Conservation (phyloP, 306 rosid genomes). For the Dicorynia guianensis region DNA sequence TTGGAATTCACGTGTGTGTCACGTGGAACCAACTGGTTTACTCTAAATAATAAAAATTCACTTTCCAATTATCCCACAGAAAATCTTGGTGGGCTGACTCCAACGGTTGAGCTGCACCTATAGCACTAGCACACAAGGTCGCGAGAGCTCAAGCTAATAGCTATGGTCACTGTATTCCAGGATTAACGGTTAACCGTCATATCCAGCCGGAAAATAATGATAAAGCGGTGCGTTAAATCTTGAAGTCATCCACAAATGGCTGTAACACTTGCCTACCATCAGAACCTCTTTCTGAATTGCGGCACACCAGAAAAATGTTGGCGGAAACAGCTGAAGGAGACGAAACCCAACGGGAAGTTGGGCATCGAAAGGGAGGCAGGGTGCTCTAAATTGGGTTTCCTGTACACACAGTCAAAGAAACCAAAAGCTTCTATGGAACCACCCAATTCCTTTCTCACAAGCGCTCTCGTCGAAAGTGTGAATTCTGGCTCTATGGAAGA, state of each 20-base stretch:
- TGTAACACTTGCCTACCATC: constrained; percentile 32
- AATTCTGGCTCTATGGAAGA: constrained; percentile 54
- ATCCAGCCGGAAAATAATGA: neutral
- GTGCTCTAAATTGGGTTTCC: neutral
- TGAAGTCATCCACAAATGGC: constrained; percentile 42
- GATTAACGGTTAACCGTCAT: neutral
- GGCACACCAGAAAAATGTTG: constrained; percentile 18
- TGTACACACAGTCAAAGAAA: neutral
- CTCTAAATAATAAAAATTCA: too few species aligned
- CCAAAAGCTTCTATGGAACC: constrained; percentile 8
- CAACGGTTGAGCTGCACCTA: too few species aligned
- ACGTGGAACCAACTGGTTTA: too few species aligned
- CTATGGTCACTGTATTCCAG: neutral
- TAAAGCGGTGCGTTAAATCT: neutral
- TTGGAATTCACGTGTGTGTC: too few species aligned
- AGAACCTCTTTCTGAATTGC: constrained; percentile 34
- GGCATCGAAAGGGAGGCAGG: constrained; percentile 24
- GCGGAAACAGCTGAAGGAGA: constrained; percentile 24
- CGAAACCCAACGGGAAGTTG: constrained; percentile 27
- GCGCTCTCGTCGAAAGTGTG: constrained; percentile 31
- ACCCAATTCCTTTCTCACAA: constrained; percentile 40
- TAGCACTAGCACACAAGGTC: too few species aligned
- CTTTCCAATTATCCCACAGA: too few species aligned
- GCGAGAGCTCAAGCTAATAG: too few species aligned
- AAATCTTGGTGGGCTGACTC: too few species aligned